Base-by-base conservation (phyloP, 495 filamentous ascomycete genomes). In the Neurospora cerealis region DNA sequence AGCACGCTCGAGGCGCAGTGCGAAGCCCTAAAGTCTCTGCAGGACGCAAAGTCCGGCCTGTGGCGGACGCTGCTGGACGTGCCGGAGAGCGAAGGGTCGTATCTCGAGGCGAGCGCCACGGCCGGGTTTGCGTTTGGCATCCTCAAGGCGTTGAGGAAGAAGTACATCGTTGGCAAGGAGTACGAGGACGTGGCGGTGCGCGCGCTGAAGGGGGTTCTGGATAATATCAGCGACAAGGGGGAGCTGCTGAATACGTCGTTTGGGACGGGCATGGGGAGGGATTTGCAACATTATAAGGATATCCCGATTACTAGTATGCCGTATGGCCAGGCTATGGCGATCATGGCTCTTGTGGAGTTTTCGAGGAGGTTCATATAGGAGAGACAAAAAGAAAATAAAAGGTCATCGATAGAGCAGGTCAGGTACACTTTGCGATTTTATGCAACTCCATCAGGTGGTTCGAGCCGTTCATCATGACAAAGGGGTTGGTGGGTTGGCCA, bases 271-370 rank as follows among this genome's bases (percentile, higher is more conserved):
- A 93, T 94, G 89, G 91, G 91, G 1, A 81, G 86, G 72, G 86
- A 80, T 15, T 80, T 92, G 72, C 85, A 93, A 73, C 90, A 91
- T 77, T 94, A 94, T 75, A 89, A 89, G 79, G 83, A 88, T 62
- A 93, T 94, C 75, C 86, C 87, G 1, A 75, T 88, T 6, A 94
- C 92, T 0, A 88, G 88, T 62, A 93, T 93, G 91, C 91, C 91
- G 34, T 93, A 93, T 77, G 91, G 91, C 1, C 91, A 93, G 78
- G 90, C 91, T 0, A 93, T 93, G 91, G 91, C 90, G 2, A 91
- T 92, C 39, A 91, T 92, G 87, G 89, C 89, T 0, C 77, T 93
- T 72, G 90, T 87, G 11, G 91, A 93, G 79, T 89, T 90, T 73
- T 76, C 91, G 74, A 82, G 90, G 70, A 86, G 85, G 32, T 90